Conservation (phyloP, 148 eudicot genomes). For the Rhododendron molle region DNA sequence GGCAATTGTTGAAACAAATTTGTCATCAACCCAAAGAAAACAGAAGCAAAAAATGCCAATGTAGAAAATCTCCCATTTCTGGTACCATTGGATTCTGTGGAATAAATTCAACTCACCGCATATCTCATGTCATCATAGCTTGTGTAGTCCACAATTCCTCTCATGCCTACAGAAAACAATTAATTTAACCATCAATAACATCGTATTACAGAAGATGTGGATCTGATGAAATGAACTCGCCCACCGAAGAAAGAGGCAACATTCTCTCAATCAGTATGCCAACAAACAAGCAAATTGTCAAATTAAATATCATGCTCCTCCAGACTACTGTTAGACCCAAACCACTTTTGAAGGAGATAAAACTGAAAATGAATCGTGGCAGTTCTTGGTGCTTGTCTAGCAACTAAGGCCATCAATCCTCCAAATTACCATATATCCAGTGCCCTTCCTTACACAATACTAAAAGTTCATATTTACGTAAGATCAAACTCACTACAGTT, state of each 20-base stretch:
- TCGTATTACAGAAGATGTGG: background rate
- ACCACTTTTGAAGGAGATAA: background rate
- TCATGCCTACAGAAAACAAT: constrained; percentile 43
- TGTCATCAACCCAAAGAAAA: background rate
- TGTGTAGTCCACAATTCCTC: constrained; percentile 78
- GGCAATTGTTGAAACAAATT: background rate
- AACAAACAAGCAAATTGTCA: background rate
- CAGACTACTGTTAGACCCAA: background rate
- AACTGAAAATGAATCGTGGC: background rate
- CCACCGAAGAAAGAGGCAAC: background rate
- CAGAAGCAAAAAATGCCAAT: background rate
- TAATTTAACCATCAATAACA: background rate
- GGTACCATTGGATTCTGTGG: background rate
- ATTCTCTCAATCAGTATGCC: background rate
- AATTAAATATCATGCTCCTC: background rate
- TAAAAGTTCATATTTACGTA: background rate
- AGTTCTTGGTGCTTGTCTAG: background rate
- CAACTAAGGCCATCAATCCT: background rate
- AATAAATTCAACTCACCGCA: constrained; percentile 50
- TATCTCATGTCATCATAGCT: constrained; percentile 78
- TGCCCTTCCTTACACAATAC: background rate
- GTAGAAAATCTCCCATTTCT: background rate
- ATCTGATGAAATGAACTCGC: background rate
- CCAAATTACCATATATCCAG: background rate
- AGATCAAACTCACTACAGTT: background rate